Conservation (phyloP, 2,329 filamentous ascomycete genomes). For the Pseudogymnoascus sp. region DNA sequence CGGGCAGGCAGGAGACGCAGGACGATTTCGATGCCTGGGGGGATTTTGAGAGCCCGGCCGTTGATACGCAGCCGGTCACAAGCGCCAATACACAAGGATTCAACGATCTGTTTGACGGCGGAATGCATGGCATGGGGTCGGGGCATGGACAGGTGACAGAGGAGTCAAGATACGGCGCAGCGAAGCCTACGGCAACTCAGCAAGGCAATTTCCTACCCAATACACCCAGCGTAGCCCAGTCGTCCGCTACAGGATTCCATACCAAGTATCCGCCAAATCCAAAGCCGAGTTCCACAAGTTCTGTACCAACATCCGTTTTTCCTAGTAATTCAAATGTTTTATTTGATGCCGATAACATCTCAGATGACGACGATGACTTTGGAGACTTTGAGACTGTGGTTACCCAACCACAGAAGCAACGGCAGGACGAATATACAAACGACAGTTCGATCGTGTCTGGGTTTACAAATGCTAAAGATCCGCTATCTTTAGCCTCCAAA, state of each 20-base stretch:
- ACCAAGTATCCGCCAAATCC: not conserved
- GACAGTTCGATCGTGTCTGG: not conserved
- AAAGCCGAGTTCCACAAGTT: not conserved
- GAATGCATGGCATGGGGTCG: not conserved
- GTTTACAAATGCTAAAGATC: not conserved
- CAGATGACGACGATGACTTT: constrained; percentile 55
- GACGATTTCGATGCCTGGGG: constrained; percentile 9
- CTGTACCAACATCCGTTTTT: not conserved
- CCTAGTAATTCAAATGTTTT: constrained; percentile 20
- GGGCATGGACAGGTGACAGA: not conserved
- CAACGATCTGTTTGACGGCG: not conserved
- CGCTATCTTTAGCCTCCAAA: not conserved
- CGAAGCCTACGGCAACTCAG: not conserved
- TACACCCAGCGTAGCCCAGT: not conserved
- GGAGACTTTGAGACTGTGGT: constrained; percentile 59
- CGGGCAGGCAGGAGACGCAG: not conserved
- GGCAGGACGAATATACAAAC: not conserved
- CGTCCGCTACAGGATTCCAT: not conserved
- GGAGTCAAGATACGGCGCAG: not conserved
- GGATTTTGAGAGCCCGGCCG: constrained; percentile 7
- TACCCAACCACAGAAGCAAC: constrained; percentile 16
- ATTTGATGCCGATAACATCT: constrained; percentile 31
- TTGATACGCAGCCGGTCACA: not conserved
- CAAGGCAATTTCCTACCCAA: not conserved
- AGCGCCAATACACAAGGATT: not conserved